Percentiles rank a stretch among this genome's conserved stretches.
phyloP scores from a whole-genome alignment of 106 monocot genomes.

The Phalaenopsis equestris region DNA sequence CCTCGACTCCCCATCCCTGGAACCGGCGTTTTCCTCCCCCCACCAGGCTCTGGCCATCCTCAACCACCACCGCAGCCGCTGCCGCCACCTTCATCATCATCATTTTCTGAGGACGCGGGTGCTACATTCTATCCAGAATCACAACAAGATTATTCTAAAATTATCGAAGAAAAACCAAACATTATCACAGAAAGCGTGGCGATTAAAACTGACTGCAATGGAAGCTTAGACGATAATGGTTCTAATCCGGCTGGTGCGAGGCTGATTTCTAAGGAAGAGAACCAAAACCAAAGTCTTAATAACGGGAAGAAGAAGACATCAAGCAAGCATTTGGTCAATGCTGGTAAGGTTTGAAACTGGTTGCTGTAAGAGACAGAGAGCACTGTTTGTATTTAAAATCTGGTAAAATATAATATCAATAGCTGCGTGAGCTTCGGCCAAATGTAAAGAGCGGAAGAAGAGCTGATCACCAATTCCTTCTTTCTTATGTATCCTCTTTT shows the following conservation, averaged over 20 bases:
- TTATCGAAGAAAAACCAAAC: background rate
- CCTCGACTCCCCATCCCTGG: constrained; percentile 40
- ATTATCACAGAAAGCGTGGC: background rate
- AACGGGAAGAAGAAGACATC: background rate
- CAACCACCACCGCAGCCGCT: background rate
- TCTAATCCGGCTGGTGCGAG: background rate
- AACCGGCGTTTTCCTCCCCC: constrained; percentile 64
- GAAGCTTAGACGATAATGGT: background rate
- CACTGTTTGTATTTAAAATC: constrained; percentile 7
- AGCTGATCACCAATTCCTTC: background rate
- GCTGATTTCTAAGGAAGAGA: background rate
- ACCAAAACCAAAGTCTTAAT: background rate
- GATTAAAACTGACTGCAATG: constrained; percentile 2
- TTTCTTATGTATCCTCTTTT: background rate
- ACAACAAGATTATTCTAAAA: background rate
- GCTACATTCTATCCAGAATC: background rate
- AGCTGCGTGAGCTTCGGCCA: constrained; percentile 2
- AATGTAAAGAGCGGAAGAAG: constrained; percentile 9
- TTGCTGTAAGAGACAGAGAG: background rate
- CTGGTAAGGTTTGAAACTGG: background rate
- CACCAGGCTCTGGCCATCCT: constrained; percentile 25
- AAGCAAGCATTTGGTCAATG: background rate
- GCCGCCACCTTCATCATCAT: background rate
- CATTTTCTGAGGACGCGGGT: background rate
- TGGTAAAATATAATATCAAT: constrained; percentile 5